A percentile compares a stretch with the other conserved stretches of the same genome.
Evolutionary conservation across 2,329 filamentous ascomycete species (phyloP).

Genomic region (Alternaria sp.): DNA sequence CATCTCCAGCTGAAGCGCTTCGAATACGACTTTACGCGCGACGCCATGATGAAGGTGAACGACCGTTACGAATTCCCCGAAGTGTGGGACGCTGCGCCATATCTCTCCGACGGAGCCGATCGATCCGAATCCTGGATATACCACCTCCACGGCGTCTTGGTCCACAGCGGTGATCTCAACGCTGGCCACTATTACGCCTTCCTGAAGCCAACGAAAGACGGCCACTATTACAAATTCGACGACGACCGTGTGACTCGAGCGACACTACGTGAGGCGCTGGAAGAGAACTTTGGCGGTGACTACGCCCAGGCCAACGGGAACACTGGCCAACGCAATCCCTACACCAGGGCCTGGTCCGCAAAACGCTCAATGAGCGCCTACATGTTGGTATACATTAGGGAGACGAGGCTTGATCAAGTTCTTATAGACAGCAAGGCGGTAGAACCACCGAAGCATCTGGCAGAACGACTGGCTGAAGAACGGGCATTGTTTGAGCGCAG

Average conservation of each 20-base stretch:
- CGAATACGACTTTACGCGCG: conserved; percentile 94
- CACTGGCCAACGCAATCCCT: conserved; percentile 66
- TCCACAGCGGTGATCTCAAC: conserved; percentile 95
- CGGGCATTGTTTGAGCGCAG: conserved; percentile 75
- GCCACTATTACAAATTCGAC: conserved; percentile 95
- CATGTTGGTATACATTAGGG: conserved; percentile 97
- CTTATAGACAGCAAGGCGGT: conserved; percentile 76
- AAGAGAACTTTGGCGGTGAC: conserved; percentile 96
- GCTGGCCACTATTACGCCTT: conserved; percentile 99
- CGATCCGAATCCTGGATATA: conserved; percentile 89
- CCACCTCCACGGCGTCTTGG: conserved; percentile 90
- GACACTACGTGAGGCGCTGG: conserved; percentile 86
- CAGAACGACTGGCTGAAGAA: conserved; percentile 81
- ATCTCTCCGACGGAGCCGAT: conserved; percentile 84
- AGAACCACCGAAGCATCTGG: conserved; percentile 82
- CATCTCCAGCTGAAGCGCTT: conserved; percentile 97
- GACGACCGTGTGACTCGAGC: conserved; percentile 97
- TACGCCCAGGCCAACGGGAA: conserved; percentile 68
- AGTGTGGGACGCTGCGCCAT: conserved; percentile 81
- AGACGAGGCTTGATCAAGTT: conserved; percentile 82
- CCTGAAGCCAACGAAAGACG: conserved; percentile 86
- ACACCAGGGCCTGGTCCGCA: conserved; percentile 67
- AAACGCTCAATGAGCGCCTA: conserved; percentile 86
- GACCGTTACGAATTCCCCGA: conserved; percentile 91
- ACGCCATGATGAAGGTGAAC: conserved; percentile 99